These are phyloP conservation scores for Dactylellina haptotyla DNA, from an alignment of 2,329 filamentous ascomycete species.

Conservation along the genomic window DNA sequence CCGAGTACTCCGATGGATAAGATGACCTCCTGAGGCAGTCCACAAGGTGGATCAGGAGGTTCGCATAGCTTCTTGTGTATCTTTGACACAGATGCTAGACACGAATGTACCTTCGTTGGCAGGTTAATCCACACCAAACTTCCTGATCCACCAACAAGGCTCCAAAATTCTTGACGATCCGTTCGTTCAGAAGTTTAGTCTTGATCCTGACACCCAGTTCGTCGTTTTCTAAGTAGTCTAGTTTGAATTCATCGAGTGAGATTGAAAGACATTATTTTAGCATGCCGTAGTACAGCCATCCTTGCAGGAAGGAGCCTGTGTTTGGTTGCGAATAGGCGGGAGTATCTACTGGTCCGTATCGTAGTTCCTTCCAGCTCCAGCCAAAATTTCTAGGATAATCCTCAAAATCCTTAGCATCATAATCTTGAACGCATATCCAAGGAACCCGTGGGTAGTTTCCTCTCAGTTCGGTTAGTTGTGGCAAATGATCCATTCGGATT, in stretches of 20 bases:
- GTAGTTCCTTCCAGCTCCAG: not conserved
- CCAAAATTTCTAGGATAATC: not conserved
- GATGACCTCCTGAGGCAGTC: not conserved
- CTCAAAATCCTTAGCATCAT: not conserved
- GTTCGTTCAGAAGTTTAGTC: not conserved
- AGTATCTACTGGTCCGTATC: not conserved
- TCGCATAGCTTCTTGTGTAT: not conserved
- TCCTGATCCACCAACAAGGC: not conserved
- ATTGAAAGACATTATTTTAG: not conserved
- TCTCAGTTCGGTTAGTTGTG: not conserved
- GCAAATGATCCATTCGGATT: not conserved
- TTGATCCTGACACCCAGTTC: not conserved
- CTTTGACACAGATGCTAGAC: not conserved
- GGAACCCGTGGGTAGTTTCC: not conserved
- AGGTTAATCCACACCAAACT: not conserved
- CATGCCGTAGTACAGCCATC: not conserved
- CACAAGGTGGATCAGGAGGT: not conserved
- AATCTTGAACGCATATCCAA: not conserved
- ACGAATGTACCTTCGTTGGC: not conserved
- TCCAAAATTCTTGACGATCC: not conserved
- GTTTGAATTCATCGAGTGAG: not conserved
- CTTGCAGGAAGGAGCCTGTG: not conserved
- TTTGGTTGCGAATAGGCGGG: not conserved
- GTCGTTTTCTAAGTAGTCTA: not conserved
- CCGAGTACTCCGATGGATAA: not conserved